Percentiles rank a stretch among this genome's conserved stretches.
These are phyloP conservation scores for Bothriochloa decipiens DNA, from an alignment of 176 grass and related monocot species.

Conservation along the genomic window DNA sequence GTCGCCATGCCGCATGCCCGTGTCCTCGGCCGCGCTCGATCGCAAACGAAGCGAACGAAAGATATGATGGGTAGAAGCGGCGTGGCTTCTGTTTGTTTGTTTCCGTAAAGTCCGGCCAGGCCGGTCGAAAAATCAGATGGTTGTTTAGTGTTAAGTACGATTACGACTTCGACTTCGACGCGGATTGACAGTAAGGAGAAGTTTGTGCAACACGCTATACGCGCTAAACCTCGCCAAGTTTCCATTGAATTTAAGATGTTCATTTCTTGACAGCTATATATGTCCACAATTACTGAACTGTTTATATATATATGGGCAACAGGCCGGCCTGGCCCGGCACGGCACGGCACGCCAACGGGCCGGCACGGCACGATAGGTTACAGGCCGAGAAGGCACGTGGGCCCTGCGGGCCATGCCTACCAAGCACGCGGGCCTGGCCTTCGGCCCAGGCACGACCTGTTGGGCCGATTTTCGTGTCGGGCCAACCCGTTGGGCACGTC, in stretches of 20 bases:
- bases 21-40: too few relatives aligned
- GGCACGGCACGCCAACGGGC: too few relatives aligned
- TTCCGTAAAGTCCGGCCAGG: neutral
- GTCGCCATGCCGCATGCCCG: neutral
- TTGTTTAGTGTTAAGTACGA: neutral
- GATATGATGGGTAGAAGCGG: too few relatives aligned
- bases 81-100: neutral
- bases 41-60: neutral
- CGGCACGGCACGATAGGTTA: too few relatives aligned
- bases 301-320: too few relatives aligned
- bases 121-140: neutral
- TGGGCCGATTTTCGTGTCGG: too few relatives aligned
- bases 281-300: neutral
- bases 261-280: slow-evolving; percentile 5
- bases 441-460: too few relatives aligned
- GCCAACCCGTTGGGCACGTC: too few relatives aligned
- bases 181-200: slow-evolving; percentile 2
- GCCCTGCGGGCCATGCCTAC: too few relatives aligned
- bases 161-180: neutral
- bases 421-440: too few relatives aligned
- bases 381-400: too few relatives aligned
- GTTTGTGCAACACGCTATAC: neutral
- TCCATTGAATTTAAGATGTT: slow-evolving; percentile 9
- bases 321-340: too few relatives aligned
- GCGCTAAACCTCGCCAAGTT: neutral